These are phyloP conservation scores for Termitomyces eurrhizus DNA, from an alignment of 768 basidiomycete genomes.

Conservation along the genomic window DNA sequence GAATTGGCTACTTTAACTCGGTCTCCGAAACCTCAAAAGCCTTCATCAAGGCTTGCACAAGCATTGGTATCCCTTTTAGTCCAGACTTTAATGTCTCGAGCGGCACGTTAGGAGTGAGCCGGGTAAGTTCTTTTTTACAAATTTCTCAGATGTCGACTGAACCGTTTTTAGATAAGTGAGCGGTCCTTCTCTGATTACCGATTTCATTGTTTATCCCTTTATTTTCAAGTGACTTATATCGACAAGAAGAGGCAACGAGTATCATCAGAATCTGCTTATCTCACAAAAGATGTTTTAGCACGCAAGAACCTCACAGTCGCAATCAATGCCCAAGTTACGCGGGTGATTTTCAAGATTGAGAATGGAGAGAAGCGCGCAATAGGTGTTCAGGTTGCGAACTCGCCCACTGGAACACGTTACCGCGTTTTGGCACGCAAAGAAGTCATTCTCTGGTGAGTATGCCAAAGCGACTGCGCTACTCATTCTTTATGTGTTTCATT, in stretches of 20 bases:
- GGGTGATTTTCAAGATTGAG: conserved; percentile 48
- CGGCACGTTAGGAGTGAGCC: conserved; percentile 59
- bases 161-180: conserved; percentile 40
- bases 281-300: conserved; percentile 58
- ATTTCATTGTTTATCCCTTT: not conserved
- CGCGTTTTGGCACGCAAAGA: conserved; percentile 50
- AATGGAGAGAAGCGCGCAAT: conserved; percentile 41
- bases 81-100: conserved; percentile 58
- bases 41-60: conserved; percentile 55
- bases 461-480: not conserved
- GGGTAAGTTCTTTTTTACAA: conserved; percentile 34
- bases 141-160: not conserved
- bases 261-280: conserved; percentile 63
- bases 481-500: not conserved
- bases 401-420: conserved; percentile 34
- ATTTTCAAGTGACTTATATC: conserved; percentile 60
- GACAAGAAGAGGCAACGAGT: conserved; percentile 48
- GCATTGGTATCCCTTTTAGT: conserved; percentile 53
- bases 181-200: not conserved
- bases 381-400: conserved; percentile 57
- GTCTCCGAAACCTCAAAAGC: conserved; percentile 39
- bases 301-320: conserved; percentile 65
- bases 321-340: conserved; percentile 52
- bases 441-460: conserved; percentile 57
- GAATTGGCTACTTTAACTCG: conserved; percentile 53